phyloP scores from a whole-genome alignment of 176 grass and related monocot genomes.

The Carex kokanica region DNA sequence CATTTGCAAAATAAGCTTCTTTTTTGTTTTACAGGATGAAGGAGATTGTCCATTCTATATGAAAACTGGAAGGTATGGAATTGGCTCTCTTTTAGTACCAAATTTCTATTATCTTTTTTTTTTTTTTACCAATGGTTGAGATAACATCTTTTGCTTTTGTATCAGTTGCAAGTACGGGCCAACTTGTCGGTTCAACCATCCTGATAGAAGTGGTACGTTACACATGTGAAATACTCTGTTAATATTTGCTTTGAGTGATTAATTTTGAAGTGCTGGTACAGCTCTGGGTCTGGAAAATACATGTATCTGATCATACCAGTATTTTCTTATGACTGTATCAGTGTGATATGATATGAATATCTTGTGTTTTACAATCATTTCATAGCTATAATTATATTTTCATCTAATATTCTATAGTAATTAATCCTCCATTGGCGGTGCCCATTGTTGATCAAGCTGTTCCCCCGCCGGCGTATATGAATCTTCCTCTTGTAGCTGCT shows the following conservation, averaged over 20 bases:
- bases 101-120: constrained; percentile 3
- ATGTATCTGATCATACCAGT: neutral
- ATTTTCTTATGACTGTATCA: neutral
- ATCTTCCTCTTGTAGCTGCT: constrained; percentile 48
- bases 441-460: constrained; percentile 42
- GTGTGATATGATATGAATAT: neutral
- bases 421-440: constrained; percentile 44
- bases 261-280: neutral
- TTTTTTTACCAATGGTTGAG: neutral
- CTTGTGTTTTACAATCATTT: neutral
- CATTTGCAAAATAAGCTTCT: neutral
- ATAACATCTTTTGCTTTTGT: constrained; percentile 27
- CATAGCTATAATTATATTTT: constrained; percentile 13
- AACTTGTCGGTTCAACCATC: constrained; percentile 77
- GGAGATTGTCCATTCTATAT: constrained; percentile 90
- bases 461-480: constrained; percentile 27
- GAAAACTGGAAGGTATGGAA: constrained; percentile 78
- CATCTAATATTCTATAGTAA: constrained; percentile 33
- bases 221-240: constrained; percentile 2
- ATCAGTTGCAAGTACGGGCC: constrained; percentile 85
- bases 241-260: constrained; percentile 13
- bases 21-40: constrained; percentile 58
- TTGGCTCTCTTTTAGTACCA: constrained; percentile 3
- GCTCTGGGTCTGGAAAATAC: neutral
- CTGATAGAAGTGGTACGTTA: constrained; percentile 55